phyloP scores from a whole-genome alignment of 2,329 filamentous ascomycete genomes.

The Allantophomopsis cytisporea region DNA sequence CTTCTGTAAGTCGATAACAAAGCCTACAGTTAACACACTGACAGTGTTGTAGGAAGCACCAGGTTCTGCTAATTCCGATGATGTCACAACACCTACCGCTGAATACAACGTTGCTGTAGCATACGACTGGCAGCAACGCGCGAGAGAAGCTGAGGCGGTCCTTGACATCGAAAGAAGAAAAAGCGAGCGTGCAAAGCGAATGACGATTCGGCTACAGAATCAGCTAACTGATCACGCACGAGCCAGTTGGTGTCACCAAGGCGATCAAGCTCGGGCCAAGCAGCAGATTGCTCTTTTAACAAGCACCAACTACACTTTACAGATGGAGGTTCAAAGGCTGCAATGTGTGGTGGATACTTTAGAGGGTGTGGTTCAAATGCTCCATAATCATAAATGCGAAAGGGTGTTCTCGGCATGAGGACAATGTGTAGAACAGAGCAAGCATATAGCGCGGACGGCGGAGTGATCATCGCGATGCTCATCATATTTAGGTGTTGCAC shows the following conservation, averaged over 20 bases:
- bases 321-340: conserved; percentile 3
- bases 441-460: no score
- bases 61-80: not conserved
- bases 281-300: conserved; percentile 1
- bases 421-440: no score
- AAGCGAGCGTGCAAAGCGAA: conserved; percentile 5
- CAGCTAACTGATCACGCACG: conserved; percentile 4
- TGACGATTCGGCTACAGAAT: conserved; percentile 3
- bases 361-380: conserved; percentile 7
- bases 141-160: conserved; percentile 4
- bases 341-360: conserved; percentile 7
- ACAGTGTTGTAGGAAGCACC: no score
- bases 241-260: not conserved
- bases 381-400: no score
- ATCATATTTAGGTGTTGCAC: no score
- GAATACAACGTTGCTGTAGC: conserved; percentile 5
- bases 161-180: conserved; percentile 3
- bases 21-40: no score
- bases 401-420: no score
- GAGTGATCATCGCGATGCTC: no score
- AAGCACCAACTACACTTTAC: no score
- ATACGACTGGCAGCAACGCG: conserved; percentile 5
- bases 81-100: conserved; percentile 4
- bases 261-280: not conserved
- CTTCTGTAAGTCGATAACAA: no score